These are phyloP conservation scores for Chaetomiaceae sp. DNA, from an alignment of 2,329 filamentous ascomycete genomes.

Conservation along the genomic window DNA sequence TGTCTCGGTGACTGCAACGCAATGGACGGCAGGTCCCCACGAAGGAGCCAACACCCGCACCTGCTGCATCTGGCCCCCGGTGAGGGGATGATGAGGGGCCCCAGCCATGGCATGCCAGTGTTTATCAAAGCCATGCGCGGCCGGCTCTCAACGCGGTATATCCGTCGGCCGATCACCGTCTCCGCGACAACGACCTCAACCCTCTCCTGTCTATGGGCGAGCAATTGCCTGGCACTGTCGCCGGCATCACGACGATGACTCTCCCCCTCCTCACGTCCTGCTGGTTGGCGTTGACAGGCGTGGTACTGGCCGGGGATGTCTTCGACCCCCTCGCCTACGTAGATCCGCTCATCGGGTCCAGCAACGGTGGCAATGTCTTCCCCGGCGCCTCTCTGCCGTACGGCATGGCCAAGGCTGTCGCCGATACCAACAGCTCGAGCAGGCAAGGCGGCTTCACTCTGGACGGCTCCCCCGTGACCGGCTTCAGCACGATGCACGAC, in stretches of 20 bases:
- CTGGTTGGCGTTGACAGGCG: constrained; percentile 8
- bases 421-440: constrained; percentile 47
- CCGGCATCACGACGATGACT: constrained; percentile 6
- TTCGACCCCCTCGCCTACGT: constrained; percentile 22
- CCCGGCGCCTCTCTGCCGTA: constrained; percentile 39
- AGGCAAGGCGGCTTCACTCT: constrained; percentile 54
- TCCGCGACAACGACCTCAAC: not conserved
- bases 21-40: too few relatives aligned
- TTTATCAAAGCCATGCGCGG: not conserved
- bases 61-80: not conserved
- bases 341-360: constrained; percentile 37
- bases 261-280: constrained; percentile 5
- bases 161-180: not conserved
- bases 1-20: too few relatives aligned
- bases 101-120: not conserved
- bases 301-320: constrained; percentile 9
- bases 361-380: constrained; percentile 39
- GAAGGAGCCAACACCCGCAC: not conserved
- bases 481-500: constrained; percentile 54
- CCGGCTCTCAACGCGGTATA: not conserved
- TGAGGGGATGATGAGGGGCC: not conserved
- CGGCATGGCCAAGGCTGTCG: constrained; percentile 51
- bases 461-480: constrained; percentile 43
- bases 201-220: not conserved
- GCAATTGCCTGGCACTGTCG: not conserved